Base-by-base conservation (phyloP, 495 filamentous ascomycete genomes). In the Aspergillus diversus region DNA sequence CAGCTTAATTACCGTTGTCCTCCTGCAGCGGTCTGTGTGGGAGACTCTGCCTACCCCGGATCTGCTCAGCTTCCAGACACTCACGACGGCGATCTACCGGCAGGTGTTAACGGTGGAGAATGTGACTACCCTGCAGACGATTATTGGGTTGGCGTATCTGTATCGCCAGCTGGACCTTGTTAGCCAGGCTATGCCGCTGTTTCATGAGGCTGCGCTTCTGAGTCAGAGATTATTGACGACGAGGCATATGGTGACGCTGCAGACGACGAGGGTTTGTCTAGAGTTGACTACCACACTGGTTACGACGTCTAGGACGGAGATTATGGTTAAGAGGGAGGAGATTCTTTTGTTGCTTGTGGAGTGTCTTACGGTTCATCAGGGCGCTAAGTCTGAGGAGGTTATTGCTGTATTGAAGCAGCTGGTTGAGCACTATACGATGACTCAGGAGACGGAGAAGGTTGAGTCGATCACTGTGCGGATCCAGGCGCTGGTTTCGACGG, bases 241-340 rank as follows among this genome's bases (percentile, higher is more conserved):
- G 15, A 66, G 71, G 34, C 73, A 75, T 21, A 57, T 69, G 31
- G 55, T 79, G 21, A 76, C 75, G 1, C 71, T 73, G 67, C 69
- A 77, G 62, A 67, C 77, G 60, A 68, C 70, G 15, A 69, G 39
- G 16, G 32, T 71, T 9, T 79, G 74, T 69, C 64, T 79, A 4
- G 72, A 77, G 5, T 42, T 79, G 21, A 79, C 76, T 13, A 55
- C 57, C 0, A 58, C 64, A 1, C 57, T 60, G 27, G 58, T 74
- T 33, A 73, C 73, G 15, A 66, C 51, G 8, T 65, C 70, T n/a
- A 76, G 71, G 57, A 75, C 73, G 4, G 75, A 77, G 2, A 70
- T 79, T 56, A 79, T 79, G 76, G 49, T 64, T 33, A 68, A 69
- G 58, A 70, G 76, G 5, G 75, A 76, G 63, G 64, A 76, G 60